A percentile compares a stretch with the other conserved stretches of the same genome.
Evolutionary conservation across 257 asterid species (phyloP).

Genomic region (Haberlea rhodopensis): DNA sequence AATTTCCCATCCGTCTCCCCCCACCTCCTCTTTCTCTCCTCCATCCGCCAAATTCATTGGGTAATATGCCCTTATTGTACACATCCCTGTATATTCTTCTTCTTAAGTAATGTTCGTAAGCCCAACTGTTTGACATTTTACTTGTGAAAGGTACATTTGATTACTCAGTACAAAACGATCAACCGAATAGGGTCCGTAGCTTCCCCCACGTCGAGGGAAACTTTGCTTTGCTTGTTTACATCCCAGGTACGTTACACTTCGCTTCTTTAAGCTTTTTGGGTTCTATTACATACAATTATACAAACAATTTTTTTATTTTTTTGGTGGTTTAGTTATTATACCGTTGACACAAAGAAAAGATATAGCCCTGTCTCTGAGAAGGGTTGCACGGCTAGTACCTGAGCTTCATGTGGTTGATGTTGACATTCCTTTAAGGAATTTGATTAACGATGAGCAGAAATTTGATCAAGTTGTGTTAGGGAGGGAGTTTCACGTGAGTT

Average conservation of each 20-base stretch:
- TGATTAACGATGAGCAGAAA: conserved; percentile 46
- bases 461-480: conserved; percentile 73
- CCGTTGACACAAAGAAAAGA: conserved; percentile 65
- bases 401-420: conserved; percentile 72
- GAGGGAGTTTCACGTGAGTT: conserved; percentile 85
- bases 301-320: neutral
- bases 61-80: conserved; percentile 24
- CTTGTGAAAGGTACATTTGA: conserved; percentile 44
- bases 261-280: conserved; percentile 5
- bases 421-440: conserved; percentile 57
- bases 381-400: conserved; percentile 49
- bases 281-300: neutral
- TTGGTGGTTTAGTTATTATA: conserved; percentile 46
- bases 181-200: conserved; percentile 62
- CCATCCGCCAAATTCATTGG: conserved; percentile 52
- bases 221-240: conserved; percentile 82
- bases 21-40: conserved; percentile 82
- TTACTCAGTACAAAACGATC: conserved; percentile 29
- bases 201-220: conserved; percentile 93
- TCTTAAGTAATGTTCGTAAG: neutral
- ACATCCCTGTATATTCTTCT: neutral
- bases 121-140: conserved; percentile 41
- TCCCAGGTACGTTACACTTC: conserved; percentile 59
- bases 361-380: conserved; percentile 50
- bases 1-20: conserved; percentile 47